Evolutionary conservation across 176 grass and related monocot species (phyloP).

Genomic region (Pharus latifolius): DNA sequence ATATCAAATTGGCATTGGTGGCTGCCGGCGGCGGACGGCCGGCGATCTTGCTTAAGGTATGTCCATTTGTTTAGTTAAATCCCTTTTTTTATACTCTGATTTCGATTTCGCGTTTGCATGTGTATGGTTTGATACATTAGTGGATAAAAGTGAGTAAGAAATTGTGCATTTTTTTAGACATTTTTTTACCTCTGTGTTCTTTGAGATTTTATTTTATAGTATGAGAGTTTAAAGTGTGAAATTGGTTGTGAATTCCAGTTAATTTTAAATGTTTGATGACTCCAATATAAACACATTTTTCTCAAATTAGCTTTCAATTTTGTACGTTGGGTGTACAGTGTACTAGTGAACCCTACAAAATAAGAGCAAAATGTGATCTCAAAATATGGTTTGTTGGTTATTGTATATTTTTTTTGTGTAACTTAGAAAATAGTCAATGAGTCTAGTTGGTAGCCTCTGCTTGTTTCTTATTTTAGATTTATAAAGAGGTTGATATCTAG

Average conservation of each 20-base stretch:
- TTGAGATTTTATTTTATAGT: neutral
- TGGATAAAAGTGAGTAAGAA: too few relatives aligned
- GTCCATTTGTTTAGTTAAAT: too few relatives aligned
- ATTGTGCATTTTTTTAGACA: too few relatives aligned
- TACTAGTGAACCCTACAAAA: neutral
- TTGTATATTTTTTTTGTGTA: too few relatives aligned
- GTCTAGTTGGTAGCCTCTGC: too few relatives aligned
- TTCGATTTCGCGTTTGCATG: neutral
- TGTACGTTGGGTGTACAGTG: neutral
- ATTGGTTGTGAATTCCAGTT: neutral
- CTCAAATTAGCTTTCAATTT: neutral
- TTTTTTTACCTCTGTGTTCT: too few relatives aligned
- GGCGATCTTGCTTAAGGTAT: conserved; percentile 35
- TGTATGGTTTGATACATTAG: too few relatives aligned
- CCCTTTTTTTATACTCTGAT: neutral
- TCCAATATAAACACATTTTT: neutral
- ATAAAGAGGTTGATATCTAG: too few relatives aligned
- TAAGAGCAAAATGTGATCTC: neutral
- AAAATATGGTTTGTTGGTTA: neutral
- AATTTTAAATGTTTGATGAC: neutral
- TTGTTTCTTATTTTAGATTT: too few relatives aligned
- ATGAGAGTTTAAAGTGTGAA: neutral
- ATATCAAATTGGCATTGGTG: conserved; percentile 12
- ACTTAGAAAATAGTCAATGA: too few relatives aligned
- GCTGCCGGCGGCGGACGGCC: conserved; percentile 13